A percentile compares a stretch with the other conserved stretches of the same genome.
These are phyloP conservation scores for Polyporus arcularius DNA, from an alignment of 768 basidiomycete genomes.

Conservation along the genomic window DNA sequence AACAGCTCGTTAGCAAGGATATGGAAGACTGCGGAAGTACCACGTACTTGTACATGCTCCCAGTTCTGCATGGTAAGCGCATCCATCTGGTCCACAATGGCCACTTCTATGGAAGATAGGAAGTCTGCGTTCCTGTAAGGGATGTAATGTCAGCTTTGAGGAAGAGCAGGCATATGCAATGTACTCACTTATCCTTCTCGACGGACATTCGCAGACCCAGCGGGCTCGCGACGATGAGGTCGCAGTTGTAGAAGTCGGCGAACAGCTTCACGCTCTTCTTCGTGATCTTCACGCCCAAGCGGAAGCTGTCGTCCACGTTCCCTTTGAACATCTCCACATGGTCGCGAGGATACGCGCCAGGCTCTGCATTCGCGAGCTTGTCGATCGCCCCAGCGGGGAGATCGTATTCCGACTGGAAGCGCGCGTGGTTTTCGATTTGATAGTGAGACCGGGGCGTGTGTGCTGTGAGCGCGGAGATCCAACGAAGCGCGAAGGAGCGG, in stretches of 20 bases:
- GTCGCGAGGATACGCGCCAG: constrained; percentile 80
- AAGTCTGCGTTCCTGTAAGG: constrained; percentile 79
- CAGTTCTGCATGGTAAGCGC: constrained; percentile 98
- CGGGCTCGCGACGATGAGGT: constrained; percentile 92
- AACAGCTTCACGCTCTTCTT: constrained; percentile 91
- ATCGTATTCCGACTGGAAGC: constrained; percentile 82
- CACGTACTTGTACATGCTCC: constrained; percentile 89
- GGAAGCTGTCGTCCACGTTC: constrained; percentile 96
- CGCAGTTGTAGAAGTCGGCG: constrained; percentile 86
- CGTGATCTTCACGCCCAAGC: constrained; percentile 91
- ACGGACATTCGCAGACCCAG: constrained; percentile 88
- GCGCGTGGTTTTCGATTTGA: constrained; percentile 86
- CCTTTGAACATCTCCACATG: constrained; percentile 94
- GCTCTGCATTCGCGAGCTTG: constrained; percentile 72
- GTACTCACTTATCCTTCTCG: constrained; percentile 87
- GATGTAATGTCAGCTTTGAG: no score
- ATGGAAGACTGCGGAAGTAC: background rate
- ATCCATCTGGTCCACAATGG: constrained; percentile 92
- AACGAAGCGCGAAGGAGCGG: constrained; percentile 82
- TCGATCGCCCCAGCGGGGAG: constrained; percentile 79
- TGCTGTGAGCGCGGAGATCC: constrained; percentile 77
- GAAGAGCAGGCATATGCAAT: background rate
- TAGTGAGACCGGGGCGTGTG: constrained; percentile 72
- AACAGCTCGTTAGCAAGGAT: background rate
- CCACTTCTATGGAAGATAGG: constrained; percentile 88